A percentile compares a stretch with the other conserved stretches of the same genome.
These are phyloP conservation scores for Macrolepiota albuminosa DNA, from an alignment of 768 basidiomycete genomes.

Conservation along the genomic window DNA sequence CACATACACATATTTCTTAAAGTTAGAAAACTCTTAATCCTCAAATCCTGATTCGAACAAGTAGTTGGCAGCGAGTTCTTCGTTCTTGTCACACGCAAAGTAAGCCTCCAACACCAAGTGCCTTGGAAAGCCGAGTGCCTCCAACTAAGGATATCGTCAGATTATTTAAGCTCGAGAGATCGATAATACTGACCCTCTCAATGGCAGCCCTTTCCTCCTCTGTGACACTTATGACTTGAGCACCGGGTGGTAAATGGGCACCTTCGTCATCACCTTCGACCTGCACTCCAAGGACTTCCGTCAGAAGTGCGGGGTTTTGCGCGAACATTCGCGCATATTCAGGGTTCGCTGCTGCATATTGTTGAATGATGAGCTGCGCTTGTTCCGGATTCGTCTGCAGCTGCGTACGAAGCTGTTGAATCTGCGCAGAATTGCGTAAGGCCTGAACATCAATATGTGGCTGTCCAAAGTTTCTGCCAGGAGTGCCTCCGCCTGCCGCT, in stretches of 20 bases:
- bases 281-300: slow-evolving; percentile 55
- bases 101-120: slow-evolving; percentile 85
- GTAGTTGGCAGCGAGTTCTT: slow-evolving; percentile 93
- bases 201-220: slow-evolving; percentile 87
- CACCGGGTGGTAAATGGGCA: slow-evolving; percentile 41
- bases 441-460: slow-evolving; percentile 41
- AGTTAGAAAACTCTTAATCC: slow-evolving; percentile 23
- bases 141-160: slow-evolving; percentile 46
- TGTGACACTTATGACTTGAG: slow-evolving; percentile 72
- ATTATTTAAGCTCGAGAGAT: background rate
- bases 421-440: slow-evolving; percentile 57
- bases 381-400: slow-evolving; percentile 73
- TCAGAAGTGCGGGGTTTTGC: slow-evolving; percentile 65
- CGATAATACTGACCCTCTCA: slow-evolving; percentile 58
- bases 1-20: background rate
- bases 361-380: slow-evolving; percentile 79
- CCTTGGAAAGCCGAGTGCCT: slow-evolving; percentile 83
- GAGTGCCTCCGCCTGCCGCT: slow-evolving; percentile 35
- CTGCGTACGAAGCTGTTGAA: slow-evolving; percentile 69
- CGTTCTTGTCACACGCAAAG: slow-evolving; percentile 94
- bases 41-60: slow-evolving; percentile 74
- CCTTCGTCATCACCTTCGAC: slow-evolving; percentile 39
- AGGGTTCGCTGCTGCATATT: slow-evolving; percentile 73
- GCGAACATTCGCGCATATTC: slow-evolving; percentile 64
- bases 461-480: slow-evolving; percentile 24